These are phyloP conservation scores for Fragosphaeria purpurea DNA, from an alignment of 2,329 filamentous ascomycete genomes.

Conservation along the genomic window DNA sequence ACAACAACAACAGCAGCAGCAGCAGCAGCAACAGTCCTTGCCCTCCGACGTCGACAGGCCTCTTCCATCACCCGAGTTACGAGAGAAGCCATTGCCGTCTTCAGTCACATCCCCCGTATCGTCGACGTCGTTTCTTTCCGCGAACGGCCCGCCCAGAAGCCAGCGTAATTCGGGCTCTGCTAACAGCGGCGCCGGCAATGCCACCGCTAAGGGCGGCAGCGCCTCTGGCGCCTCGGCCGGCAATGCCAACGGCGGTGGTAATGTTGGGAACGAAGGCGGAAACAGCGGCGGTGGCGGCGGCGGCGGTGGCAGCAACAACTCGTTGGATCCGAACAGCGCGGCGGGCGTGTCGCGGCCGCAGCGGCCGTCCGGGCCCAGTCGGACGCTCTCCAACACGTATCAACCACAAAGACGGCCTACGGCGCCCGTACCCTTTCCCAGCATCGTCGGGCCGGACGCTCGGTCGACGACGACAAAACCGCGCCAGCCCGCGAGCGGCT, in stretches of 20 bases:
- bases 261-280: not conserved
- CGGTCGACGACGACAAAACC: conserved; percentile 39
- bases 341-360: conserved; percentile 37
- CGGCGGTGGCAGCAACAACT: not conserved
- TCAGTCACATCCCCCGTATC: conserved; percentile 30
- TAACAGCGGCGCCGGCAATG: not conserved
- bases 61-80: conserved; percentile 21
- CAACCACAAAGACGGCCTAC: conserved; percentile 50
- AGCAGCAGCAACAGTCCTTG: conserved; percentile 26
- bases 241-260: conserved; percentile 14
- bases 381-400: conserved; percentile 73
- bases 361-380: conserved; percentile 56
- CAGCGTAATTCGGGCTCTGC: conserved; percentile 22
- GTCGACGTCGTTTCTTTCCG: conserved; percentile 19
- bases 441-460: conserved; percentile 22
- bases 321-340: too few relatives aligned
- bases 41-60: conserved; percentile 28
- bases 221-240: not conserved
- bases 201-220: conserved; percentile 5
- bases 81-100: too few relatives aligned
- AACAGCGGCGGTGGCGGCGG: not conserved
- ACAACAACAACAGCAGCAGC: conserved; percentile 18
- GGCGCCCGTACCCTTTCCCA: conserved; percentile 26
- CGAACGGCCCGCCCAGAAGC: conserved; percentile 32
- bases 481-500: conserved; percentile 35